phyloP scores from a whole-genome alignment of 2,329 filamentous ascomycete species.

The Hymenoscyphus linearis region DNA sequence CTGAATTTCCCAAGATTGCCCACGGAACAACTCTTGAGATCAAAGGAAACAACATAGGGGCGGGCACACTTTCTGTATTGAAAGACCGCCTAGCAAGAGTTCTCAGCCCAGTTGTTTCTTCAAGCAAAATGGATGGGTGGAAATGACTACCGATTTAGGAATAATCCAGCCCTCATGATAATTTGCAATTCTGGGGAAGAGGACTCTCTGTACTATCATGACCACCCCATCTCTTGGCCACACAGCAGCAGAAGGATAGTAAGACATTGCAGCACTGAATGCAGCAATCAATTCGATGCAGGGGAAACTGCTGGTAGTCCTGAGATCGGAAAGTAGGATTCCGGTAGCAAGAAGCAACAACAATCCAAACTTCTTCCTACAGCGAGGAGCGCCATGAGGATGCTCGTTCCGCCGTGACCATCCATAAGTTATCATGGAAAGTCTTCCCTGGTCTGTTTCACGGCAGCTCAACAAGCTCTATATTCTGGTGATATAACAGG shows the following conservation, averaged over 20 bases:
- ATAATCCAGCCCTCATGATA: not conserved
- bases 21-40: too few species aligned
- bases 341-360: not conserved
- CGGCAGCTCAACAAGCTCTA: not conserved
- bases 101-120: not conserved
- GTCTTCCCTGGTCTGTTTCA: not conserved
- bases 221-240: not conserved
- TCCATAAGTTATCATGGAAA: not conserved
- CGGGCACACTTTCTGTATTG: not conserved
- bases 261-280: not conserved
- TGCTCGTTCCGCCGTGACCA: not conserved
- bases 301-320: not conserved
- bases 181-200: not conserved
- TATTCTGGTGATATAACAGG: not conserved
- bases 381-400: not conserved
- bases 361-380: not conserved
- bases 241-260: not conserved
- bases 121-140: not conserved
- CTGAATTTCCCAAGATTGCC: not conserved
- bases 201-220: not conserved
- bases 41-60: not conserved
- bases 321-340: not conserved
- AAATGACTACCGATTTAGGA: not conserved
- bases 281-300: not conserved
- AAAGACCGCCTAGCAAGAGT: not conserved